Evolutionary conservation across 2,329 filamentous ascomycete genomes (phyloP).

Genomic region (Magnaporthiopsis incrustans): DNA sequence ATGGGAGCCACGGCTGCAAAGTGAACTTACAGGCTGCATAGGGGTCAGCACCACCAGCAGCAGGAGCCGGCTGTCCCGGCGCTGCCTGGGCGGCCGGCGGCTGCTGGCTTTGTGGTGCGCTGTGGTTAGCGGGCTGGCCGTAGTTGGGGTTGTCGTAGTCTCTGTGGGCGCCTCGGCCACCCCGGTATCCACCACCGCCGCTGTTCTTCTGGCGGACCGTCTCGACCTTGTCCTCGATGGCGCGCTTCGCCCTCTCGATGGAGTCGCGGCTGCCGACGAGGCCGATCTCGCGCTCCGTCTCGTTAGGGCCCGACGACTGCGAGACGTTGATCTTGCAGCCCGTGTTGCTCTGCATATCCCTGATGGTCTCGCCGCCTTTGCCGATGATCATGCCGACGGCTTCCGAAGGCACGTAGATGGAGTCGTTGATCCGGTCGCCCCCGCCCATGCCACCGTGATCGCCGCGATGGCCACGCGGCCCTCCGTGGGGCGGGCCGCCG

Average conservation of each 20-base stretch:
- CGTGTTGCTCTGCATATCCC: conserved; percentile 81
- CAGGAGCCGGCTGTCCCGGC: conserved; percentile 28
- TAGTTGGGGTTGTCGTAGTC: conserved; percentile 49
- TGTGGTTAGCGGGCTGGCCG: conserved; percentile 42
- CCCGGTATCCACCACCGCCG: conserved; percentile 34
- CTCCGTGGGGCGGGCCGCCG: conserved; percentile 24
- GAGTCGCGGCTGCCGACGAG: conserved; percentile 70
- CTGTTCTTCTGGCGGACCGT: conserved; percentile 59
- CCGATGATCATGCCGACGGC: conserved; percentile 95
- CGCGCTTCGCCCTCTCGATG: conserved; percentile 71
- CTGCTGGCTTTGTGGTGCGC: conserved; percentile 32
- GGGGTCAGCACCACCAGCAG: conserved; percentile 50
- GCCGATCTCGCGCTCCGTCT: conserved; percentile 78
- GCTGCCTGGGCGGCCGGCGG: conserved; percentile 24
- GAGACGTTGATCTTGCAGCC: conserved; percentile 95
- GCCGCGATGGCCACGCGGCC: conserved; percentile 14
- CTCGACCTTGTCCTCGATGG: conserved; percentile 88
- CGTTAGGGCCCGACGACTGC: conserved; percentile 66
- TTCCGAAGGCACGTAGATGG: conserved; percentile 79
- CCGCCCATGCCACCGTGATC: conserved; percentile 29
- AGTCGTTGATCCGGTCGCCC: conserved; percentile 68
- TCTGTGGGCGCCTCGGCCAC: conserved; percentile 34
- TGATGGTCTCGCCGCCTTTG: conserved; percentile 89
- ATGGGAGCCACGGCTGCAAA: background rate
- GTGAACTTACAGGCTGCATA: conserved; percentile 64